Conservation (phyloP, 2,329 filamentous ascomycete species). For the Monilinia vaccinii-corymbosi region DNA sequence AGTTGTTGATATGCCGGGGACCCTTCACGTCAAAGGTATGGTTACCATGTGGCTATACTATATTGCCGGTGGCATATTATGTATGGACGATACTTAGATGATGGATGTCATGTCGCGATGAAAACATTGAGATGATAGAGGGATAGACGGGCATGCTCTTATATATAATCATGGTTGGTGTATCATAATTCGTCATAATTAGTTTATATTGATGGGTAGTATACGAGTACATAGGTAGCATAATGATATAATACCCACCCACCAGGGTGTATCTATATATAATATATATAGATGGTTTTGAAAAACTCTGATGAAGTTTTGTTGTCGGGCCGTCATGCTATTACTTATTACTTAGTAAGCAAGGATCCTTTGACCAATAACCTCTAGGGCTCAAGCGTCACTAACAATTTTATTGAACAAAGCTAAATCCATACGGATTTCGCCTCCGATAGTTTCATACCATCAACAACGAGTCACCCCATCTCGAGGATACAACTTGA, state of each 20-base stretch:
- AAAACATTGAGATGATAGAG: neutral
- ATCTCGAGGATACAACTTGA: neutral
- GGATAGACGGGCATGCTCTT: neutral
- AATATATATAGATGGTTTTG: neutral
- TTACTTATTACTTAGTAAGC: neutral
- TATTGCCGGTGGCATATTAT: neutral
- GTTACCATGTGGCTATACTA: neutral
- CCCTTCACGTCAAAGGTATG: neutral
- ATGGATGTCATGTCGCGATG: too few relatives aligned
- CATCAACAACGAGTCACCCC: neutral
- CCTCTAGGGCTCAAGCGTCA: neutral
- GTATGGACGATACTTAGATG: neutral
- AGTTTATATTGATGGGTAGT: neutral
- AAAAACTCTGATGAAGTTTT: neutral
- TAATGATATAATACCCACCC: slow-evolving; percentile 2
- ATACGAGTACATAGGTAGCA: neutral
- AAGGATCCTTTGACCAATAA: slow-evolving; percentile 4
- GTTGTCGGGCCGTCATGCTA: slow-evolving; percentile 4
- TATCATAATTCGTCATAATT: neutral
- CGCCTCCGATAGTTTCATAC: slow-evolving; percentile 9
- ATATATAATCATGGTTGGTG: neutral
- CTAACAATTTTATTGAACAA: neutral
- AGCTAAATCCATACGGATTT: slow-evolving; percentile 6
- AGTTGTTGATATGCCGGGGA: neutral
- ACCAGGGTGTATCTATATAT: too few relatives aligned